Conservation (phyloP, 345 rosid species). For the Moricandia arvensis region DNA sequence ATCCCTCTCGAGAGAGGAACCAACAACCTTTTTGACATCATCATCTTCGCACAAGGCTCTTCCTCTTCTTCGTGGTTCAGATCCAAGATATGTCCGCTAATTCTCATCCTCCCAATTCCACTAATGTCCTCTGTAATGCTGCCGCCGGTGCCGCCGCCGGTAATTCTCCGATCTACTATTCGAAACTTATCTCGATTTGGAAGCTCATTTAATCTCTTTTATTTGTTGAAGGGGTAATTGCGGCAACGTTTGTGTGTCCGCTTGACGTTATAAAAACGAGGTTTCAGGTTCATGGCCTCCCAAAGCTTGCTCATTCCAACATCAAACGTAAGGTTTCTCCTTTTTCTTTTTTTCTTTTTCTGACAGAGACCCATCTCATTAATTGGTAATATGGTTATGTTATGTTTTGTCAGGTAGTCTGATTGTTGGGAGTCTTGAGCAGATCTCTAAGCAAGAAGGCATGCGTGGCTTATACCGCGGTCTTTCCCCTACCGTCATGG, state of each 20-base stretch:
- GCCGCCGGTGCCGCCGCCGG: slow-evolving; percentile 95
- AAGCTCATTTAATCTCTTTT: background rate
- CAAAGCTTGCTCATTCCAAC: slow-evolving; percentile 41
- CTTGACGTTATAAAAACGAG: slow-evolving; percentile 90
- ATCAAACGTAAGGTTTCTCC: slow-evolving; percentile 54
- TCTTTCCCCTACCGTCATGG: slow-evolving; percentile 71
- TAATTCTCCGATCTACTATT: slow-evolving; percentile 14
- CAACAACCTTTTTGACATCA: slow-evolving; percentile 20
- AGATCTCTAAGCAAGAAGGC: slow-evolving; percentile 70
- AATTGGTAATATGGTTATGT: background rate
- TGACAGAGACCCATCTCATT: too few species aligned
- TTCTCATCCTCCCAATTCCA: slow-evolving; percentile 55
- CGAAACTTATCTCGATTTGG: background rate
- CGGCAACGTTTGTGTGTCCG: slow-evolving; percentile 91
- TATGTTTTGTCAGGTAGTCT: slow-evolving; percentile 56
- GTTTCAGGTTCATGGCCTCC: slow-evolving; percentile 88
- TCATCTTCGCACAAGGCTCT: slow-evolving; percentile 5
- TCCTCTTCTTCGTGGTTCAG: slow-evolving; percentile 6
- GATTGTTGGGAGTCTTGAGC: slow-evolving; percentile 74
- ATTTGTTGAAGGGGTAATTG: slow-evolving; percentile 52
- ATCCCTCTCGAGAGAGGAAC: slow-evolving; percentile 72
- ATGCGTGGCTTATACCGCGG: slow-evolving; percentile 81
- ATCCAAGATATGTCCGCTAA: slow-evolving; percentile 50
- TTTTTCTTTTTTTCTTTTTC: background rate
- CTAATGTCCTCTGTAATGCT: slow-evolving; percentile 72